Evolutionary conservation across 805 yeast genomes (phyloP), one percentile per base, ranked within the genome.

Genomic region (Yarrowia sp.): DNA sequence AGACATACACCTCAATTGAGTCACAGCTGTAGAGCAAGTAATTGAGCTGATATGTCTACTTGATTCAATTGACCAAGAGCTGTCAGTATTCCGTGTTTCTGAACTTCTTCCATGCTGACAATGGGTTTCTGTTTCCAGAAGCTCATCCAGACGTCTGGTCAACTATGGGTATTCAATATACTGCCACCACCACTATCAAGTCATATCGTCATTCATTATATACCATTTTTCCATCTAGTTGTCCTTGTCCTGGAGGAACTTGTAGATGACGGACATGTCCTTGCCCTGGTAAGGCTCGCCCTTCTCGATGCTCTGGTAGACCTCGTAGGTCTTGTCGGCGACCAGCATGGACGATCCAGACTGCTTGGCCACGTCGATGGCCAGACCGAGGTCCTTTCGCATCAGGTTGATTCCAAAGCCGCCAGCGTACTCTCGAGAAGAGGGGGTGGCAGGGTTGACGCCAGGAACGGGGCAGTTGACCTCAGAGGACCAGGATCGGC

Each of bases 401-500:
- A 75, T 73, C 50, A 77, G 70, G 39, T 70, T 68, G 24, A 76
- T 71, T 3, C 76, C 78, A 70, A 84, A 84, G 0, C 87, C 87
- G 33, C 84, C 85, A 10, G 77, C 72, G 73, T 79, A 84, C 43
- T 79, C 81, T 8, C 75, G 77, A 47, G 83, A 83, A 13, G 83
- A 79, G 4, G 87, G 87, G 65, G 84, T 82, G 39, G 76, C 76
- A 1, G 82, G 79, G 70, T 80, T 79, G 9, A 81, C 81, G 9
- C 83, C 84, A 0, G 82, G 81, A 47, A 84, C 84, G 1, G 87
- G 87, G 72, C 84, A 83, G 74, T 84, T 84, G 72, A 82, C 85
- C 38, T 81, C 84, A 3, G 84, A 77, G 14, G 86, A 84, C 87
- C 87, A 84, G 3, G 83, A 77, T 71, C 83, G 80, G 17, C 87